A percentile compares a stretch with the other conserved stretches of the same genome.
Conservation (phyloP, 306 rosid species). For the Elaeagnus macrophylla region DNA sequence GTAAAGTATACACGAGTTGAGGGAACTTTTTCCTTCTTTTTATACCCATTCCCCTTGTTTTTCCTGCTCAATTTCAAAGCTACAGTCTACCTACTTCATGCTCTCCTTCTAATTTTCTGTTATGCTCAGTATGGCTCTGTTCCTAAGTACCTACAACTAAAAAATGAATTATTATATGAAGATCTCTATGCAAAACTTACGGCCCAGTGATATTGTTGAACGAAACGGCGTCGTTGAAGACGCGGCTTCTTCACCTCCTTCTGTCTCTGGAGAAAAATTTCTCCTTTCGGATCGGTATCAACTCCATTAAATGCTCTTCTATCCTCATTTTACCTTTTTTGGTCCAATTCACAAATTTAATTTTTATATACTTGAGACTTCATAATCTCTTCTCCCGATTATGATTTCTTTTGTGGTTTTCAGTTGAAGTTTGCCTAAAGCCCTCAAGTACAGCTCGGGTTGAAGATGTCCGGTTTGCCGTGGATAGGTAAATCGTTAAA, state of each 20-base stretch:
- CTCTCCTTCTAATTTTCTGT: too few relatives aligned
- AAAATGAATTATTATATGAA: slow-evolving; percentile 72
- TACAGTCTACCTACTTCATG: too few relatives aligned
- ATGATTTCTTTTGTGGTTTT: slow-evolving; percentile 7
- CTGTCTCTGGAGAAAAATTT: slow-evolving; percentile 42
- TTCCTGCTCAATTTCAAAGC: too few relatives aligned
- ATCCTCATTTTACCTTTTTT: background rate
- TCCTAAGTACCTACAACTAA: background rate
- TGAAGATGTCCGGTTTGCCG: slow-evolving; percentile 59
- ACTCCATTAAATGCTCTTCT: background rate
- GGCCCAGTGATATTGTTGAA: slow-evolving; percentile 17
- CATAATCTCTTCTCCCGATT: background rate
- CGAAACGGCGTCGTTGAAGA: slow-evolving; percentile 32
- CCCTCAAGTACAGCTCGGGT: slow-evolving; percentile 69
- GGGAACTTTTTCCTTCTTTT: too few relatives aligned
- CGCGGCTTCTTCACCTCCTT: slow-evolving; percentile 24
- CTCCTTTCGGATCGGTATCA: slow-evolving; percentile 53
- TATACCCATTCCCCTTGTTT: too few relatives aligned
- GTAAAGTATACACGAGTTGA: too few relatives aligned
- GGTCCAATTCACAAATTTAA: background rate
- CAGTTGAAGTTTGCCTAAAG: slow-evolving; percentile 82
- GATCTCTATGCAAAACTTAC: slow-evolving; percentile 32
- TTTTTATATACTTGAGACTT: slow-evolving; percentile 3
- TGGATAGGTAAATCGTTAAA: slow-evolving; percentile 47
- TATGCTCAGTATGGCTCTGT: background rate